These are phyloP conservation scores for Solanum chilense DNA, from an alignment of 257 asterid genomes.

Conservation along the genomic window DNA sequence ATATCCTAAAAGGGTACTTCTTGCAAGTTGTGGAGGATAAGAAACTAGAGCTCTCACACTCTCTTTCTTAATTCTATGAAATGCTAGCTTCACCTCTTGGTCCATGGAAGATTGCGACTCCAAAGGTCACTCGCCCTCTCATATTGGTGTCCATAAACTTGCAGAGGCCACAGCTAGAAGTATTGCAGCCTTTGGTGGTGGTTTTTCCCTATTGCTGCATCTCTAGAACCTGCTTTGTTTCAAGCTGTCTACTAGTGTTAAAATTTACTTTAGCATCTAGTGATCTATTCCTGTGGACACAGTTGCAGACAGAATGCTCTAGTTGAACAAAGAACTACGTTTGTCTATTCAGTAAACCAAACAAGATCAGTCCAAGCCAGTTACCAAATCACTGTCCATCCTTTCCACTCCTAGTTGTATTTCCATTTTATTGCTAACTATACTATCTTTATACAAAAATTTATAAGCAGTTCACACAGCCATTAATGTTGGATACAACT, in stretches of 20 bases:
- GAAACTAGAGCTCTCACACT: not conserved
- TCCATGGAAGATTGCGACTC: not conserved
- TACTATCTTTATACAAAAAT: not conserved
- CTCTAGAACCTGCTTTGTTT: not conserved
- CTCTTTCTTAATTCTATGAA: not conserved
- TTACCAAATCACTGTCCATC: not conserved
- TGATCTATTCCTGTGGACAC: not conserved
- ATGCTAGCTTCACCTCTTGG: not conserved
- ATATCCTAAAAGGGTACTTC: not conserved
- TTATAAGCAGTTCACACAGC: not conserved
- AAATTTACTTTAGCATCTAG: not conserved
- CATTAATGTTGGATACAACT: not conserved
- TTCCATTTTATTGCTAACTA: not conserved
- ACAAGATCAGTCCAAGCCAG: not conserved
- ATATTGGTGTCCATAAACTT: not conserved
- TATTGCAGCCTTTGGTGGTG: not conserved
- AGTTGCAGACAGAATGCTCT: not conserved
- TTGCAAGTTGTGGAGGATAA: not conserved
- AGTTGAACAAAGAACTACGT: not conserved
- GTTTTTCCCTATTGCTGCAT: not conserved
- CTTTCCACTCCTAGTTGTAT: not conserved
- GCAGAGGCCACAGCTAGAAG: not conserved
- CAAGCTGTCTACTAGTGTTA: not conserved
- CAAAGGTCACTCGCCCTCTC: not conserved
- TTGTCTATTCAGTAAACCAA: not conserved